These are phyloP conservation scores for Fusarium incarnatum DNA, from an alignment of 2,329 filamentous ascomycete species.

Conservation along the genomic window DNA sequence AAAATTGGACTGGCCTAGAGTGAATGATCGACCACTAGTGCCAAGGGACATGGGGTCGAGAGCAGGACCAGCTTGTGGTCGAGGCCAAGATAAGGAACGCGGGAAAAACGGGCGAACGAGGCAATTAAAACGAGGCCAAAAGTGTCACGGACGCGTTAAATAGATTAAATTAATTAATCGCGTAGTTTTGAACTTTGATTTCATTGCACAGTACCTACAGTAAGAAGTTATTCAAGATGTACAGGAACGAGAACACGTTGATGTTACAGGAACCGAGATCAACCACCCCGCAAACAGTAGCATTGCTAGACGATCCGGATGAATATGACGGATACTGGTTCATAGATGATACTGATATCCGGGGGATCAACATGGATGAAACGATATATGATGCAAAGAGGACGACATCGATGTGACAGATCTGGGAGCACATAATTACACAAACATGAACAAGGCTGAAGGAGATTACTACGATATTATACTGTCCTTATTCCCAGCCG, in stretches of 20 bases:
- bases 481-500: background rate
- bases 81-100: conserved; percentile 37
- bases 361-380: conserved; percentile 37
- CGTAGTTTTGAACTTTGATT: conserved; percentile 10
- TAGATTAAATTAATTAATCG: conserved; percentile 3
- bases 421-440: conserved; percentile 25
- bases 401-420: conserved; percentile 29
- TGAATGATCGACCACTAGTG: conserved; percentile 43
- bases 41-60: conserved; percentile 33
- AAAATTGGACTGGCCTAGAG: conserved; percentile 22
- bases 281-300: conserved; percentile 28
- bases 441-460: conserved; percentile 25
- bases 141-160: background rate
- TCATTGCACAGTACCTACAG: no score
- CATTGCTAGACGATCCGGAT: conserved; percentile 24
- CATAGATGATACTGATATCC: conserved; percentile 16
- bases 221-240: background rate
- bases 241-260: background rate
- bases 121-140: conserved; percentile 20
- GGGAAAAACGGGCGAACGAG: conserved; percentile 7
- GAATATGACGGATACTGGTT: conserved; percentile 10
- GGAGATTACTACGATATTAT: background rate
- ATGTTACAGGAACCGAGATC: conserved; percentile 28
- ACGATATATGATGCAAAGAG: conserved; percentile 37
- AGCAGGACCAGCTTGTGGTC: conserved; percentile 31